phyloP scores from a whole-genome alignment of 2,329 filamentous ascomycete species.

The Ceratocystis smalleyi region DNA sequence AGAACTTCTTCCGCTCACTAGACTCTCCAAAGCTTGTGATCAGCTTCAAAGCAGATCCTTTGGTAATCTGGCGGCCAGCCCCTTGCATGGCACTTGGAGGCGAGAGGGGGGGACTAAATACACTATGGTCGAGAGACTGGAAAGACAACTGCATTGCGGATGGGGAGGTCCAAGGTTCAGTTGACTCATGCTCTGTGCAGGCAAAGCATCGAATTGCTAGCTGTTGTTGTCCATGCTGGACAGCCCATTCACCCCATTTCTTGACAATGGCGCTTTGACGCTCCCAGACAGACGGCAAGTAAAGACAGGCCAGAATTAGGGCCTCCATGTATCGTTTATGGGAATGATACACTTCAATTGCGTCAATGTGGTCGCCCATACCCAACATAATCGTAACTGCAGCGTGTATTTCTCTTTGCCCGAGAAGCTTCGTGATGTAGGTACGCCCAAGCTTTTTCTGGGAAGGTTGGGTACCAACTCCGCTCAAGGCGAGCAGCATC shows the following conservation, averaged over 20 bases:
- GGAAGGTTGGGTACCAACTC: slow-evolving; percentile 59
- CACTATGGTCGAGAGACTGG: slow-evolving; percentile 37
- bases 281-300: slow-evolving; percentile 77
- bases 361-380: slow-evolving; percentile 82
- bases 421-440: slow-evolving; percentile 78
- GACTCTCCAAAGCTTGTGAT: slow-evolving; percentile 73
- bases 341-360: slow-evolving; percentile 89
- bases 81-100: slow-evolving; percentile 47
- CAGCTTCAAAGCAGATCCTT: slow-evolving; percentile 72
- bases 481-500: slow-evolving; percentile 87
- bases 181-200: slow-evolving; percentile 71
- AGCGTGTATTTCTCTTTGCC: slow-evolving; percentile 79
- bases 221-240: slow-evolving; percentile 74
- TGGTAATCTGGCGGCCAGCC: slow-evolving; percentile 50
- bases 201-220: slow-evolving; percentile 87
- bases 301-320: slow-evolving; percentile 68
- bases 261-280: slow-evolving; percentile 73
- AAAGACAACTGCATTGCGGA: slow-evolving; percentile 50
- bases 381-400: slow-evolving; percentile 86
- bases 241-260: slow-evolving; percentile 88
- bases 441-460: slow-evolving; percentile 82
- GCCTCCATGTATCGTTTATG: slow-evolving; percentile 88
- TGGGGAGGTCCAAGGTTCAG: slow-evolving; percentile 78
- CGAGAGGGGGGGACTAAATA: slow-evolving; percentile 57
- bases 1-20: slow-evolving; percentile 48